A percentile compares a stretch with the other conserved stretches of the same genome.
Conservation (phyloP, 257 asterid species). For the Nicotiana knightiana region DNA sequence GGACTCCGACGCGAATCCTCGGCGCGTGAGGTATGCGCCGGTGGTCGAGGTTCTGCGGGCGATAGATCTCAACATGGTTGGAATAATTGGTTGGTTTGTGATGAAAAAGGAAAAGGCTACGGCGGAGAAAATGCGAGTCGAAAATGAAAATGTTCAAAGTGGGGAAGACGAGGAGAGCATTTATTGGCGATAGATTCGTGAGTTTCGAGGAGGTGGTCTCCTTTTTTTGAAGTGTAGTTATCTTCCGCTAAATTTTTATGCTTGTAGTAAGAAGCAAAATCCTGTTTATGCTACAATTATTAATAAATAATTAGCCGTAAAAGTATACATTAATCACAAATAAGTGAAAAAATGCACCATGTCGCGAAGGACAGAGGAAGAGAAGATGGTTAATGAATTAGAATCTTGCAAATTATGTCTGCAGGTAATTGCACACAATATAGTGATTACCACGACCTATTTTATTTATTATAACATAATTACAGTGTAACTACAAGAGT, state of each 20-base stretch:
- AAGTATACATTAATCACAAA: no score
- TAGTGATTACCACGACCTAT: no score
- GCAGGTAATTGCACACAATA: no score
- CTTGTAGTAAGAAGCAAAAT: neutral
- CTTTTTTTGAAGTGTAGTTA: neutral
- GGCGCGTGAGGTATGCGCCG: constrained; percentile 11
- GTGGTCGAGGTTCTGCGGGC: constrained; percentile 22
- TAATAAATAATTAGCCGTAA: no score
- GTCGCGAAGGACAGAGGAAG: no score
- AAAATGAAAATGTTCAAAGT: neutral
- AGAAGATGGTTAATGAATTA: no score
- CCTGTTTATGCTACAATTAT: no score
- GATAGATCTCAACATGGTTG: constrained; percentile 41
- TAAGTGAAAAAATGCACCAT: no score
- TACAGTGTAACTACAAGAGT: no score
- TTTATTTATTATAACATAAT: no score
- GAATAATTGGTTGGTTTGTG: constrained; percentile 20
- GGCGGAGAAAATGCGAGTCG: neutral
- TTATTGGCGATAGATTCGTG: neutral
- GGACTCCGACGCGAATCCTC: constrained; percentile 47
- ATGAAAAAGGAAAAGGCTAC: neutral
- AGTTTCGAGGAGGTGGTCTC: neutral
- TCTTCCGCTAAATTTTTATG: neutral
- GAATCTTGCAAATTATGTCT: no score
- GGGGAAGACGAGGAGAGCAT: neutral